These are phyloP conservation scores for Solanum hybrid DNA, from an alignment of 305 asterid genomes.

Conservation along the genomic window DNA sequence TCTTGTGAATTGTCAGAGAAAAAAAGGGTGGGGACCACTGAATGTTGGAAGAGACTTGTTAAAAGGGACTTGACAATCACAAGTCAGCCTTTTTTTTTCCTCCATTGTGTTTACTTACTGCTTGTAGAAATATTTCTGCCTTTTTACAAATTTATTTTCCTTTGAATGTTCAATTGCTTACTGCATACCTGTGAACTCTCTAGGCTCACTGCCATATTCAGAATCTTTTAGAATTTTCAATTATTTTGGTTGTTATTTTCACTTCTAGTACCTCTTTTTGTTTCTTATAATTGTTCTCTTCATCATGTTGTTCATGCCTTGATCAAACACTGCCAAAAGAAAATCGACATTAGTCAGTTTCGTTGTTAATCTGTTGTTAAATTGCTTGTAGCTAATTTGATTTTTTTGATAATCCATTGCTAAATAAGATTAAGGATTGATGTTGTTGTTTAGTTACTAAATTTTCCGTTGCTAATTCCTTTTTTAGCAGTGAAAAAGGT, in stretches of 20 bases:
- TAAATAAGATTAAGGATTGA: neutral
- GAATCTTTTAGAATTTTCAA: neutral
- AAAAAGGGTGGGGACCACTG: conserved; percentile 21
- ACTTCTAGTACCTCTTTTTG: neutral
- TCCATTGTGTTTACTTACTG: conserved; percentile 29
- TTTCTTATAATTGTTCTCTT: neutral
- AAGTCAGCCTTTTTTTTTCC: conserved; percentile 17
- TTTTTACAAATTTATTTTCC: neutral
- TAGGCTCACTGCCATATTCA: neutral
- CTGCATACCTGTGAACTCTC: neutral
- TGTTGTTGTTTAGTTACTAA: neutral
- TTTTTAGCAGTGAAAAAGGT: neutral
- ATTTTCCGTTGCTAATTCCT: neutral
- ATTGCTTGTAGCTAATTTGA: neutral
- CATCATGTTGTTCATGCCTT: neutral
- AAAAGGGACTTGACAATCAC: conserved; percentile 43
- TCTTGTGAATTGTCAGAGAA: conserved; percentile 75
- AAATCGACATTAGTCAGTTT: neutral
- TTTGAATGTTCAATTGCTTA: neutral
- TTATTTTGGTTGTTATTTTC: neutral
- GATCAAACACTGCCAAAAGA: neutral
- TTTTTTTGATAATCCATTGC: neutral
- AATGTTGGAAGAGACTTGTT: conserved; percentile 59
- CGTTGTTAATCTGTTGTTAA: neutral
- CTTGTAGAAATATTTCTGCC: conserved; percentile 25